phyloP scores from a whole-genome alignment of 1,284 basidiomycete species.

The Malassezia slooffiae region DNA sequence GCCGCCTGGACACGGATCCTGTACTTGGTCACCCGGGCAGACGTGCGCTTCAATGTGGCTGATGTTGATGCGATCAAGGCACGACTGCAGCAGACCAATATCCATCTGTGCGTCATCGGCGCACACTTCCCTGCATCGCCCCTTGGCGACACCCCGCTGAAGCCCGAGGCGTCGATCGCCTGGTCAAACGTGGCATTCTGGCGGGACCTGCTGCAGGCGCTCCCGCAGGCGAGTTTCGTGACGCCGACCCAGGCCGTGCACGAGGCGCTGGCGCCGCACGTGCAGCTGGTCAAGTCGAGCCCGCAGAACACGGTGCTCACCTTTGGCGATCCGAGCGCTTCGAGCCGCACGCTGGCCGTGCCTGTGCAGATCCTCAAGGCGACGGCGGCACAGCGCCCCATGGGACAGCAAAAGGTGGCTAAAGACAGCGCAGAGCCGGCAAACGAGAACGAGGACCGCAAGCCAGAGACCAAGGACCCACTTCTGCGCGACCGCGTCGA shows the following conservation, averaged over 20 bases:
- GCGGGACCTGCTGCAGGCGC: slow-evolving; percentile 52
- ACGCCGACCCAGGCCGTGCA: slow-evolving; percentile 24
- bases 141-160: background rate
- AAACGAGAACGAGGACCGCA: too few species aligned
- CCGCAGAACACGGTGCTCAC: slow-evolving; percentile 21
- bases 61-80: slow-evolving; percentile 1
- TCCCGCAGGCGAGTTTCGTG: slow-evolving; percentile 52
- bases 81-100: background rate
- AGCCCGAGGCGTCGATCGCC: background rate
- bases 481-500: slow-evolving; percentile 3
- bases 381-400: slow-evolving; percentile 62
- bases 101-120: slow-evolving; percentile 7
- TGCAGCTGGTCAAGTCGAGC: slow-evolving; percentile 24
- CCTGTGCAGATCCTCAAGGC: slow-evolving; percentile 70
- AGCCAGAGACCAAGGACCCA: too few species aligned
- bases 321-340: slow-evolving; percentile 30
- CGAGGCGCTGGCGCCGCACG: slow-evolving; percentile 21
- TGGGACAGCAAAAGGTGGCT: slow-evolving; percentile 53
- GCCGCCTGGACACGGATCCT: slow-evolving; percentile 10
- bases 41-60: background rate
- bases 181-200: slow-evolving; percentile 64
- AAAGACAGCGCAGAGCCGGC: slow-evolving; percentile 12
- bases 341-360: slow-evolving; percentile 64
- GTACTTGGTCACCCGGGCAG: slow-evolving; percentile 7
- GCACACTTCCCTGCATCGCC: slow-evolving; percentile 1